Conservation (phyloP, 768 basidiomycete genomes). For the Lactarius hatsudake region DNA sequence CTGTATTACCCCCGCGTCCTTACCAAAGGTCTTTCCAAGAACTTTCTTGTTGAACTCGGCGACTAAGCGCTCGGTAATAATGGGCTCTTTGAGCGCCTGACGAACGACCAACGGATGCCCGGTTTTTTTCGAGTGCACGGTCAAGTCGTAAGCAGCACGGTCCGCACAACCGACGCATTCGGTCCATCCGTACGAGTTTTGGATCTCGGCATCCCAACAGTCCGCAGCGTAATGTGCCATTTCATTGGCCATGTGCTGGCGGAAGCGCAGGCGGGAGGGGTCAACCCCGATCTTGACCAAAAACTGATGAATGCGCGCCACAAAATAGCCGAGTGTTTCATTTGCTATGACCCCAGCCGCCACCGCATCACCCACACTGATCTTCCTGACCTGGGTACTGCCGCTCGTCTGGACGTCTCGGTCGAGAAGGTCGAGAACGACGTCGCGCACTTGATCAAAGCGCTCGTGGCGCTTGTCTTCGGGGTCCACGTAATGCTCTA, state of each 20-base stretch:
- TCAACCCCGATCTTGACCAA: constrained; percentile 89
- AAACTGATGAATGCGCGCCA: constrained; percentile 89
- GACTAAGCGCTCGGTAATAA: constrained; percentile 75
- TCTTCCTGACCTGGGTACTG: constrained; percentile 55
- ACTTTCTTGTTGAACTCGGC: constrained; percentile 83
- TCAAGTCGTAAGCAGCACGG: constrained; percentile 93
- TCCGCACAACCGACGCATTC: constrained; percentile 99
- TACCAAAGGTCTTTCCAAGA: constrained; percentile 86
- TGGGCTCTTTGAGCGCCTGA: constrained; percentile 80
- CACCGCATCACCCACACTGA: constrained; percentile 89
- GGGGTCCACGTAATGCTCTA: constrained; percentile 98
- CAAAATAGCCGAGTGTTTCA: constrained; percentile 96
- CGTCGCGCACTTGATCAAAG: constrained; percentile 78
- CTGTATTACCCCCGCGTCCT: constrained; percentile 67
- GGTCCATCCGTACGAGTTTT: constrained; percentile 90
- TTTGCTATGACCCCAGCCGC: constrained; percentile 85
- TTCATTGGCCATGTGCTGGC: constrained; percentile 98
- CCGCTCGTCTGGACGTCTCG: constrained; percentile 82
- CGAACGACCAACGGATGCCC: constrained; percentile 84
- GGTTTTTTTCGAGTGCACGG: constrained; percentile 82
- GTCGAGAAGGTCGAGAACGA: constrained; percentile 74
- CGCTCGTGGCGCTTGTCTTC: constrained; percentile 81
- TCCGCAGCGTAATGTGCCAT: constrained; percentile 99
- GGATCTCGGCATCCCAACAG: constrained; percentile 99
- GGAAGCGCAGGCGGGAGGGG: constrained; percentile 78